Percentiles rank a stretch among this genome's conserved stretches.
Evolutionary conservation across 2,329 filamentous ascomycete genomes (phyloP).

Genomic region (Aspergillus sp.): DNA sequence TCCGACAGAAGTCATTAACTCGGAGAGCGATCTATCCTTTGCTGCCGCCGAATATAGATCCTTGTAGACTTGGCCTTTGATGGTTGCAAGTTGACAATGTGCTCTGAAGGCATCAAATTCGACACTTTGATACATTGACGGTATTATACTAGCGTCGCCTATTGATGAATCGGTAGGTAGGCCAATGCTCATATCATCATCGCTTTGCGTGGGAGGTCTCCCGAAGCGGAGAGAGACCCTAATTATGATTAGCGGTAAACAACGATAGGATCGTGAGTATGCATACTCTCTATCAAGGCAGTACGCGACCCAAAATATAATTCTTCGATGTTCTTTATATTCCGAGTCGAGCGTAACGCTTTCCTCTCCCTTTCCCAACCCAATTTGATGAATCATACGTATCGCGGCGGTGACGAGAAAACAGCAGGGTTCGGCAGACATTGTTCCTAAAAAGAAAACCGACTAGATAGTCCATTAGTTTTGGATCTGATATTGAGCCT

Average conservation of each 20-base stretch:
- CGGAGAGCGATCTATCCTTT: conserved; percentile 10
- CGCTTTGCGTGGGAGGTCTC: conserved; percentile 13
- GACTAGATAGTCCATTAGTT: conserved; percentile 7
- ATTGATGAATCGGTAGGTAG: conserved; percentile 3
- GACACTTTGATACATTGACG: conserved; percentile 1
- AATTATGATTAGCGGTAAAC: background rate
- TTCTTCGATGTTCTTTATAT: conserved; percentile 10
- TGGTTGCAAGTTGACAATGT: conserved; percentile 16
- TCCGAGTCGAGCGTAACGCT: background rate
- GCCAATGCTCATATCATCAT: conserved; percentile 12
- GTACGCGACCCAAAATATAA: conserved; percentile 19
- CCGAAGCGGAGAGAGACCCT: conserved; percentile 20
- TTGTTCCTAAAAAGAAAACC: conserved; percentile 13
- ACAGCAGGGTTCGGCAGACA: conserved; percentile 13
- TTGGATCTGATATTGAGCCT: background rate
- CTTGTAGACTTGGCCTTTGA: conserved; percentile 16
- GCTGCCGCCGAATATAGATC: conserved; percentile 15
- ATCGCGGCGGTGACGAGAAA: conserved; percentile 17
- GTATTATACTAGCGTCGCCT: background rate
- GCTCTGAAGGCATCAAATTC: conserved; percentile 15
- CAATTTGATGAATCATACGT: conserved; percentile 15
- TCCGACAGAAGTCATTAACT: conserved; percentile 13
- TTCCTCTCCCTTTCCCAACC: conserved; percentile 5
- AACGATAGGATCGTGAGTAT: background rate
- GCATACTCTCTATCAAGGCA: conserved; percentile 21